phyloP scores from a whole-genome alignment of 164 flowering plant species.

The Vitis cinerea region DNA sequence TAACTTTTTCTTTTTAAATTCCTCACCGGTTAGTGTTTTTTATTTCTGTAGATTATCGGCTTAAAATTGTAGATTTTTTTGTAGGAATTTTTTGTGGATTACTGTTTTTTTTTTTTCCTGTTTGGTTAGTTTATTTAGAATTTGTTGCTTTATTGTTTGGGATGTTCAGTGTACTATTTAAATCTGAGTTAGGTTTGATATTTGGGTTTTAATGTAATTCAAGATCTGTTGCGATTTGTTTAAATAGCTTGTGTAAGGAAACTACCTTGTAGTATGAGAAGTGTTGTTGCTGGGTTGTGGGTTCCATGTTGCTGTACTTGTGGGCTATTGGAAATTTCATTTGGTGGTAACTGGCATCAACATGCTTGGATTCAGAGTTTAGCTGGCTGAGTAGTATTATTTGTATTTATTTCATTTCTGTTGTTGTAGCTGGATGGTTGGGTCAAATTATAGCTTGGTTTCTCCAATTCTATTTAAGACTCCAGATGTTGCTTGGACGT shows the following conservation, averaged over 20 bases:
- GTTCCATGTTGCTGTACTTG: neutral
- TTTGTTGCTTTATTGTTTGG: neutral
- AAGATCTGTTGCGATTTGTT: too few relatives aligned
- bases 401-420: neutral
- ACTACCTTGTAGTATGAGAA: too few relatives aligned
- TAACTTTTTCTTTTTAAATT: neutral
- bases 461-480: too few relatives aligned
- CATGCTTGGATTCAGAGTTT: neutral
- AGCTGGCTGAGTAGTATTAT: neutral
- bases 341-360: neutral
- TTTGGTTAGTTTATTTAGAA: neutral
- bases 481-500: too few relatives aligned
- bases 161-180: neutral
- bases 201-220: neutral
- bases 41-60: neutral
- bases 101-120: neutral
- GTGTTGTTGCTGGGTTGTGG: neutral
- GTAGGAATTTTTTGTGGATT: neutral
- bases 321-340: neutral
- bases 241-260: too few relatives aligned
- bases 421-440: too few relatives aligned
- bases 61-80: neutral
- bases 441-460: too few relatives aligned
- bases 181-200: neutral
- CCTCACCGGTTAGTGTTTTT: neutral